Evolutionary conservation across 305 asterid genomes (phyloP).

Genomic region (Petunia hybrid): DNA sequence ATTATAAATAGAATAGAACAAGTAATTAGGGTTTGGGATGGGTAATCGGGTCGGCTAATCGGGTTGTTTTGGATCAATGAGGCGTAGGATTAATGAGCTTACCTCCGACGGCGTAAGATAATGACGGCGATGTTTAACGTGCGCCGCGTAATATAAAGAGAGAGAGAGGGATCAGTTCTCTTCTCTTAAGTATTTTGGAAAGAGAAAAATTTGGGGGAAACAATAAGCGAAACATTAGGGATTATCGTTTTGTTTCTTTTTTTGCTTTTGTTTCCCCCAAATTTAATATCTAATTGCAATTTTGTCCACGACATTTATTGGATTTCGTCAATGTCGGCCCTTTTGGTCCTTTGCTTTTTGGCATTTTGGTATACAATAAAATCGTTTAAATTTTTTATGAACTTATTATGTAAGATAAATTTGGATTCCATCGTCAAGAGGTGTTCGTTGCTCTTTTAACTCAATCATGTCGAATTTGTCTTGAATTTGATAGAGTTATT

Average conservation of each 20-base stretch:
- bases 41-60: constrained; percentile 28
- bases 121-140: constrained; percentile 36
- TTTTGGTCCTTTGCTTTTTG: background rate
- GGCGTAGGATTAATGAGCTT: constrained; percentile 36
- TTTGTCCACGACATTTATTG: background rate
- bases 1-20: constrained; percentile 19
- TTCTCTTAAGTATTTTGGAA: constrained; percentile 8
- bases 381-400: background rate
- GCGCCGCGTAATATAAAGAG: constrained; percentile 35
- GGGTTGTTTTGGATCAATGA: constrained; percentile 11
- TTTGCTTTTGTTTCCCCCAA: constrained; percentile 1
- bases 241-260: constrained; percentile 13
- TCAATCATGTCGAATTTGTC: too few relatives aligned
- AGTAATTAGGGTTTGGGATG: constrained; percentile 30
- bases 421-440: too few relatives aligned
- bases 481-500: too few relatives aligned
- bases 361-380: background rate
- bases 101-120: constrained; percentile 47
- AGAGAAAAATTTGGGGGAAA: constrained; percentile 30
- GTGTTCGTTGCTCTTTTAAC: too few relatives aligned
- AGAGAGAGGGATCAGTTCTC: constrained; percentile 31
- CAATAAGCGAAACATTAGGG: constrained; percentile 28
- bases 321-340: constrained; percentile 6
- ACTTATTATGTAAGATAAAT: too few relatives aligned
- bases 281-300: constrained; percentile 25